These are phyloP conservation scores for Fusarium solani-melongenae DNA, from an alignment of 2,329 filamentous ascomycete species.

Conservation along the genomic window DNA sequence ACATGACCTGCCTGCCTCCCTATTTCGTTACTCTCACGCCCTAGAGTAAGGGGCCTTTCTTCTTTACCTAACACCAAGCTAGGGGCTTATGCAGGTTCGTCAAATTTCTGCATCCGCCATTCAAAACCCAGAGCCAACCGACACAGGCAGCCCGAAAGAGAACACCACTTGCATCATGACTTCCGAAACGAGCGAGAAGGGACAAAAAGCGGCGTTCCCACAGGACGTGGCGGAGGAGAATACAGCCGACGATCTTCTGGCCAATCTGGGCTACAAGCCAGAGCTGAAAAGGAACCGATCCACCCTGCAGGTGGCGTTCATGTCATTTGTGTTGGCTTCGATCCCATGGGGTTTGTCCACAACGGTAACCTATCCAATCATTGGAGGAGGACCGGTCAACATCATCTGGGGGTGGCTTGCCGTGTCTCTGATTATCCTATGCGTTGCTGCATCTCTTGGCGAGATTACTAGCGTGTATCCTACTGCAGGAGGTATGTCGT, in stretches of 20 bases:
- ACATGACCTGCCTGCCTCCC: not conserved
- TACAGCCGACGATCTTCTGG: not conserved
- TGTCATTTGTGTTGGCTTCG: constrained; percentile 20
- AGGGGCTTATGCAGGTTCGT: not conserved
- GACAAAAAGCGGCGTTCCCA: not conserved
- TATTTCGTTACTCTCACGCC: not conserved
- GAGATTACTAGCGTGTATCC: constrained; percentile 22
- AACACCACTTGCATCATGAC: not conserved
- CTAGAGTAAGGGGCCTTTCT: not conserved
- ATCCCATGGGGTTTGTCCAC: constrained; percentile 17
- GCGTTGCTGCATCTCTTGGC: constrained; percentile 18
- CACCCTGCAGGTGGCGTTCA: constrained; percentile 19
- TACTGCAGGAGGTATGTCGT: constrained; percentile 9
- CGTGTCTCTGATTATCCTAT: constrained; percentile 15
- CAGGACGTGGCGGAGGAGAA: not conserved
- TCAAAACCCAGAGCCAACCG: not conserved
- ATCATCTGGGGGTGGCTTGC: constrained; percentile 21
- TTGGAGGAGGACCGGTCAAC: constrained; percentile 13
- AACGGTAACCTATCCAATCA: not conserved
- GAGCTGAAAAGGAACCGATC: constrained; percentile 12
- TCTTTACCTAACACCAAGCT: not conserved
- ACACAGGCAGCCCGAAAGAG: not conserved
- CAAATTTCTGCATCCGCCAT: not conserved
- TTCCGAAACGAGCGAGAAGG: not conserved
- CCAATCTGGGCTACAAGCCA: constrained; percentile 12